Base-by-base conservation (phyloP, 345 rosid species). In the Salix caprea region DNA sequence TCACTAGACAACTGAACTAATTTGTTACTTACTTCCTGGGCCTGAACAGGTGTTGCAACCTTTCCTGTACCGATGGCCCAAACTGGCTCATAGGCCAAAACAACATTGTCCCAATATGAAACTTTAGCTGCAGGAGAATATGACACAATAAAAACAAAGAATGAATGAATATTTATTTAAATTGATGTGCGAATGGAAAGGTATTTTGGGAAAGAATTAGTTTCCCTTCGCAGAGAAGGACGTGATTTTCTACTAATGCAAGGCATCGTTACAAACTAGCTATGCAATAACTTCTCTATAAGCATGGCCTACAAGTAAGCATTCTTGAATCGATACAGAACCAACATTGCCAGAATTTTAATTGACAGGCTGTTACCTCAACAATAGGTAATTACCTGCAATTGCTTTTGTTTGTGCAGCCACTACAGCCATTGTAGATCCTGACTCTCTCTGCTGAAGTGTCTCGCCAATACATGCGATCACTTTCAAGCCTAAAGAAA, bases 21-120 rank as follows among this genome's bases (percentile, higher is more conserved):
- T 26, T 13, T 40, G 23, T 15, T 68, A 71, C 84, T 83, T 82
- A 90, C 96, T 82, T 91, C 93, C 76, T 90, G 96, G 67, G 96
- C 93, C 78, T 91, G 96, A 77, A 86, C 87, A 46, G 92, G 96
- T 37, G 92, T 79, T 75, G 93, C 96, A 78, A 90, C 96, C 86
- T 91, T 91, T 61, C 92, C 96, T 0, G 93, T 91, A 30, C 96
- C 96, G 79, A 91, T 90, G 77, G 96, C 96, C 96, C 96, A 91
- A 70, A 91, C 93, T 67, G 93, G 96, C 82, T 91, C 93, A 79
- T 88, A 91, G 62, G 96, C 96, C 72, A 88, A 78, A 79, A 91
- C 93, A 65, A 91, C 83, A 74, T 87, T 79, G 12, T 52, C 77
- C 96, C 96, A 91, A 44, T 82, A 76, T 32, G 86, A 74, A 36